phyloP scores from a whole-genome alignment of 2,329 filamentous ascomycete species.

The Ceratocystis ficicola region DNA sequence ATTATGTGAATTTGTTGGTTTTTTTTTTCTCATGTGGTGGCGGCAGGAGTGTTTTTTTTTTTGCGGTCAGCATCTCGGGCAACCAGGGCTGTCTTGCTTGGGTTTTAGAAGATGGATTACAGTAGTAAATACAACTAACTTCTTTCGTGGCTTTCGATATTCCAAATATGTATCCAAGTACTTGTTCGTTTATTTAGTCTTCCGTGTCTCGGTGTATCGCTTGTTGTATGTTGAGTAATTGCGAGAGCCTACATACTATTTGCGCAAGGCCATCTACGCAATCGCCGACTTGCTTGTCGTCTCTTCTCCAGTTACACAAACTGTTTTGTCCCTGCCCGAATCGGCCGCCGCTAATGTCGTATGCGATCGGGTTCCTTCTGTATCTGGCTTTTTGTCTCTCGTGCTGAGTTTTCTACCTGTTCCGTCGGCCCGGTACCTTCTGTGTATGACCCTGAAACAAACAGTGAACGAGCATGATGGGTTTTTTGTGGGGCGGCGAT shows the following conservation, averaged over 20 bases:
- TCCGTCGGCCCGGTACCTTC: not conserved
- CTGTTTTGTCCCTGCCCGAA: not conserved
- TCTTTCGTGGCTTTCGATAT: not conserved
- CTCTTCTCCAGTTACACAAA: not conserved
- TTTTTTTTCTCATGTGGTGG: not conserved
- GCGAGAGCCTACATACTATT: not conserved
- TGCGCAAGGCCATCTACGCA: not conserved
- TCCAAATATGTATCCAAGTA: too few species aligned
- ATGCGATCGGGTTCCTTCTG: not conserved
- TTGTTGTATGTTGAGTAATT: too few species aligned
- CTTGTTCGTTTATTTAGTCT: too few species aligned
- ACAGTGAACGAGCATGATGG: not conserved
- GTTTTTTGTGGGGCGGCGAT: not conserved
- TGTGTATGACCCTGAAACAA: not conserved
- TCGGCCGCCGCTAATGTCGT: not conserved
- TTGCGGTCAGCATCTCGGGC: not conserved
- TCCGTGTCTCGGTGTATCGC: too few species aligned
- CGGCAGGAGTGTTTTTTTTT: not conserved
- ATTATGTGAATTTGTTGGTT: not conserved
- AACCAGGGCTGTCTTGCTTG: not conserved
- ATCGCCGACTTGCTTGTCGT: not conserved
- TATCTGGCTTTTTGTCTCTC: not conserved
- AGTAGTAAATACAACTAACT: not conserved
- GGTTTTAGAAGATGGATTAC: not conserved
- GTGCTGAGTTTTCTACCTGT: not conserved